Evolutionary conservation across 2,329 filamentous ascomycete species (phyloP).

Genomic region (Cladophialophora immunda): DNA sequence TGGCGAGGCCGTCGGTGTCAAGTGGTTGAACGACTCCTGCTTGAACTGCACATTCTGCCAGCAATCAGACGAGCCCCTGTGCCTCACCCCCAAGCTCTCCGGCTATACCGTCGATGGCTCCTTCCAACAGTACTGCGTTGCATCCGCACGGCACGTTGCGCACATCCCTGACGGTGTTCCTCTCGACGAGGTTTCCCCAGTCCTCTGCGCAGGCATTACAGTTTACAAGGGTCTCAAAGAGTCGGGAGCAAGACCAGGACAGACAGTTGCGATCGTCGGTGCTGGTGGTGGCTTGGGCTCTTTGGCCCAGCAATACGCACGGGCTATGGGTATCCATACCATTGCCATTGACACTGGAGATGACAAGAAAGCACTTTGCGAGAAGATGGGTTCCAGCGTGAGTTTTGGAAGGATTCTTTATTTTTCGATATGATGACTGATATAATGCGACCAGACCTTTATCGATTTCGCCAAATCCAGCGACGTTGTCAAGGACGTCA

Average conservation of each 20-base stretch:
- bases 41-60: constrained; percentile 85
- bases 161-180: constrained; percentile 79
- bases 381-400: constrained; percentile 72
- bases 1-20: constrained; percentile 87
- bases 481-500: constrained; percentile 85
- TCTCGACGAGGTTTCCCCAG: constrained; percentile 79
- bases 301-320: constrained; percentile 85
- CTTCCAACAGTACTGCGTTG: constrained; percentile 92
- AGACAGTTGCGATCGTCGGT: constrained; percentile 84
- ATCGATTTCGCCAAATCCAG: constrained; percentile 81
- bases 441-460: constrained; percentile 58
- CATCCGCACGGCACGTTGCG: constrained; percentile 84
- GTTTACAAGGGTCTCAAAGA: constrained; percentile 94
- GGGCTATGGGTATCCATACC: constrained; percentile 83
- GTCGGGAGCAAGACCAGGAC: constrained; percentile 75
- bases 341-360: constrained; percentile 85
- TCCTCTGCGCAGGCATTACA: constrained; percentile 85
- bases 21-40: constrained; percentile 91
- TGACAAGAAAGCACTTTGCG: constrained; percentile 76
- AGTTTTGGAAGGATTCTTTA: constrained; percentile 13
- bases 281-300: constrained; percentile 84
- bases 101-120: constrained; percentile 91
- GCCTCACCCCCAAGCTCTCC: constrained; percentile 75
- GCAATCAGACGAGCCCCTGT: constrained; percentile 82
- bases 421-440: constrained; percentile 26